Evolutionary conservation across 2,329 filamentous ascomycete species (phyloP).

Genomic region (Bipolaris victoriae): DNA sequence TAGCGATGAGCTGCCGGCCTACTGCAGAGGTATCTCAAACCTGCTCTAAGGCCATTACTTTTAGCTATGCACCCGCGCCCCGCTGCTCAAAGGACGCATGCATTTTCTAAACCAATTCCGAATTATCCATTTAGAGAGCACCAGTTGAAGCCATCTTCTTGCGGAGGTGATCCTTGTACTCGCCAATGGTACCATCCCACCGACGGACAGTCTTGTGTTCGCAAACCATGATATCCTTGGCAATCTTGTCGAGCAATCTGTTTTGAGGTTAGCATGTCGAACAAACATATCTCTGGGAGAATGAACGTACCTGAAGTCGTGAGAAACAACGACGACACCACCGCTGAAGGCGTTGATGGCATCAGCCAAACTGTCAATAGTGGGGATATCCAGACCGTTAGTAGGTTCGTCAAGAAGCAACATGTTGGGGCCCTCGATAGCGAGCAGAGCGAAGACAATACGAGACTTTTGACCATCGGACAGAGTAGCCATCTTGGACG

Average conservation of each 20-base stretch:
- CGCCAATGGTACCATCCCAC: constrained; percentile 88
- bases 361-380: constrained; percentile 95
- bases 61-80: constrained; percentile 32
- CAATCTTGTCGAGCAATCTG: constrained; percentile 97
- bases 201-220: constrained; percentile 92
- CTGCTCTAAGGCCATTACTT: constrained; percentile 42
- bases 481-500: constrained; percentile 94
- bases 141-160: constrained; percentile 97
- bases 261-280: constrained; percentile 44
- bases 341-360: constrained; percentile 96
- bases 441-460: constrained; percentile 95
- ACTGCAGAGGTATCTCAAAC: constrained; percentile 39
- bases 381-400: constrained; percentile 98
- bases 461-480: constrained; percentile 97
- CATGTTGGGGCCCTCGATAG: constrained; percentile 98
- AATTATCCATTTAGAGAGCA: constrained; percentile 68
- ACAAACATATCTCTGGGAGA: background rate
- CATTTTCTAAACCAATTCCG: constrained; percentile 28
- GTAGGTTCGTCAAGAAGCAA: constrained; percentile 96
- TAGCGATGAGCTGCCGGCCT: constrained; percentile 43
- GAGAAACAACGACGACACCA: constrained; percentile 96
- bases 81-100: constrained; percentile 36
- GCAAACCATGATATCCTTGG: constrained; percentile 99
- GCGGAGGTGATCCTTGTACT: constrained; percentile 97
- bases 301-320: constrained; percentile 89